Evolutionary conservation across 192 early-diverging fungal species (phyloP), one percentile per base, ranked within the genome.

Genomic region (Gorgonomyces haynaldii): DNA sequence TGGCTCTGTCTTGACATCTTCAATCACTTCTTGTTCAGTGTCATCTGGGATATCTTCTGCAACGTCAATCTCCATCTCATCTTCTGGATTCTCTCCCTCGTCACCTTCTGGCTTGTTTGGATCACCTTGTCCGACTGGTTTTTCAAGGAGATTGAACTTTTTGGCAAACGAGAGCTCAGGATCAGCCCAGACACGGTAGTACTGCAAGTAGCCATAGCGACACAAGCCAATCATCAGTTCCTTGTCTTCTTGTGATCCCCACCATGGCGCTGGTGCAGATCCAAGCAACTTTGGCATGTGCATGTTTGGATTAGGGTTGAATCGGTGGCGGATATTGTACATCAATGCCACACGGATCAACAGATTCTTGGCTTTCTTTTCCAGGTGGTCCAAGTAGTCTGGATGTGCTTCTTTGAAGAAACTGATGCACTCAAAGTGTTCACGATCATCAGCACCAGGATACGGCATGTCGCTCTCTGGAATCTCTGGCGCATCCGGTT

Each of bases 211-310:
- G n/a, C 88, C 88, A 50, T 87, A 67, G 49, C 79, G 81, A 50
- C 69, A 70, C 17, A 87, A 84, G 3, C 85, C 85, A 34, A 87
- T 60, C 46, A 90, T 52, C 36, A 90, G 38, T 60, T 88, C 82
- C 16, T 81, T 76, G 44, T 90, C 88, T 60, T 88, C 80, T 21
- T 78, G 61, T 8, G 72, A 37, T 22, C 84, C 83, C 88, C 88
- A 90, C 70, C 66, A 79, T 4, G 54, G 29, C 1, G 62, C 62
- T 5, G 68, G 66, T 10, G 69, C 58, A 15, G 58, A 60, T n/a
- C 79, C 78, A 27, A 72, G 61, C 6, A 89, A 67, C 36, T 72
- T 64, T 0, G 86, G 86, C 56, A 89, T 81, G 1, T 51, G 40
- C 46, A 79, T 70, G 31, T 70, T 73, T 73, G 51, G 77, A 6